Base-by-base conservation (phyloP, 331 rosid species). In the Acacia pycnantha region DNA sequence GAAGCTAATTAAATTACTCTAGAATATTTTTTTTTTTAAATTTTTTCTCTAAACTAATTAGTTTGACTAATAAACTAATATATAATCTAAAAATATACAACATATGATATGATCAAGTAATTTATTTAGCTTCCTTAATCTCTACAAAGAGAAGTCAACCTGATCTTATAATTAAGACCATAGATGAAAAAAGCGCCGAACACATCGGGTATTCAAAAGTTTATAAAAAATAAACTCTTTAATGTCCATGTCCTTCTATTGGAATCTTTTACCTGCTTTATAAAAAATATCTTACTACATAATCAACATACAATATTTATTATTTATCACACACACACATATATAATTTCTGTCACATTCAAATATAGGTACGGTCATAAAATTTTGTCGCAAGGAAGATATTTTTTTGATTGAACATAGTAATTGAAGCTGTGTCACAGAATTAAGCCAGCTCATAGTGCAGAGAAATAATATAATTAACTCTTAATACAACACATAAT, bases 381-480 rank as follows among this genome's bases (percentile, higher is more conserved):
- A 27, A 64, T 29, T 15, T 29, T 64, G 41, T 29, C 4, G 1
- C 21, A 14, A 31, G 43, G 70, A 64, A 64, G 70, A 27, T 64
- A 31, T 29, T 64, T 2, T 31, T 64, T 22, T 26, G 41, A 15
- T n/a, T 43, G 9, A 21, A 11, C 44, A 69, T 41, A 4, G 5
- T 41, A 69, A 69, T 40, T 40, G 11, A 59, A 46, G 12, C 11
- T 26, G 51, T 54, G 69, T 44, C 56, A 5, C 80, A 50, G 7
- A 41, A 13, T 50, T 64, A 65, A 65, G 83, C 81, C 83, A 79
- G 77, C 77, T 15, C 77, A 80, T 33, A 16, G 48, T 43, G 43
- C 78, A 69, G 33, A 43, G 43, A 24, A 75, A 43, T 79, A 48
- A 10, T 75, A 59, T 58, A 74, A 21, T 56, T 16, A 74, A 33